A percentile compares a stretch with the other conserved stretches of the same genome.
Evolutionary conservation across 208 protist genomes (phyloP).

Genomic region (Leishmania guyanensis): DNA sequence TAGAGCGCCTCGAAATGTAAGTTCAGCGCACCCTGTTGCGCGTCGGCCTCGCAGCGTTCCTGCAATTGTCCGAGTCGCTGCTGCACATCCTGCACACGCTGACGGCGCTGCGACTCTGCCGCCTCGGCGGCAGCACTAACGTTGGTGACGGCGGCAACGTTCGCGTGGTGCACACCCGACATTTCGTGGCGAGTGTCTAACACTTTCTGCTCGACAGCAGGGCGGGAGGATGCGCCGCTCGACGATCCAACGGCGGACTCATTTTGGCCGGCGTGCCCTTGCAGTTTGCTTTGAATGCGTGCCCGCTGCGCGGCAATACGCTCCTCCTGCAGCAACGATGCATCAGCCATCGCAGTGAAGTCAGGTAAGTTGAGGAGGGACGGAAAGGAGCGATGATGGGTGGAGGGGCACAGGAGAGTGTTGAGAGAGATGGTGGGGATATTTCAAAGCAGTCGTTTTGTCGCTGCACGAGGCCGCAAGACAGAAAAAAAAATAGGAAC

Average conservation of each 20-base stretch:
- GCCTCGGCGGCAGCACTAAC: constrained; percentile 59
- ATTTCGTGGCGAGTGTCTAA: constrained; percentile 51
- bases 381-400: background rate
- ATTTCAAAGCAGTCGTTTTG: background rate
- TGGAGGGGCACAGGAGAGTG: background rate
- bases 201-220: constrained; percentile 48
- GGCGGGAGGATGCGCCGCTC: constrained; percentile 1
- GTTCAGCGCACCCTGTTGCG: constrained; percentile 68
- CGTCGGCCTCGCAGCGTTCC: constrained; percentile 61
- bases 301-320: constrained; percentile 59
- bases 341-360: constrained; percentile 13
- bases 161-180: constrained; percentile 40
- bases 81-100: constrained; percentile 41
- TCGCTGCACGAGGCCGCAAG: background rate
- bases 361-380: background rate
- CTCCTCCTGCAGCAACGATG: constrained; percentile 44
- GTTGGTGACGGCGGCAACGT: constrained; percentile 55
- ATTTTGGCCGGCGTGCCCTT: constrained; percentile 10
- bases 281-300: constrained; percentile 39
- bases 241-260: constrained; percentile 1
- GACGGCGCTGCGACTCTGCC: constrained; percentile 77
- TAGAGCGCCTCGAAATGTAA: constrained; percentile 91
- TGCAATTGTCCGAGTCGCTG: constrained; percentile 43
- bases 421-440: background rate
- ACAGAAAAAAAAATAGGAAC: background rate